These are phyloP conservation scores for Pythium periplocum DNA, from an alignment of 352 stramenopile genomes.

Conservation along the genomic window DNA sequence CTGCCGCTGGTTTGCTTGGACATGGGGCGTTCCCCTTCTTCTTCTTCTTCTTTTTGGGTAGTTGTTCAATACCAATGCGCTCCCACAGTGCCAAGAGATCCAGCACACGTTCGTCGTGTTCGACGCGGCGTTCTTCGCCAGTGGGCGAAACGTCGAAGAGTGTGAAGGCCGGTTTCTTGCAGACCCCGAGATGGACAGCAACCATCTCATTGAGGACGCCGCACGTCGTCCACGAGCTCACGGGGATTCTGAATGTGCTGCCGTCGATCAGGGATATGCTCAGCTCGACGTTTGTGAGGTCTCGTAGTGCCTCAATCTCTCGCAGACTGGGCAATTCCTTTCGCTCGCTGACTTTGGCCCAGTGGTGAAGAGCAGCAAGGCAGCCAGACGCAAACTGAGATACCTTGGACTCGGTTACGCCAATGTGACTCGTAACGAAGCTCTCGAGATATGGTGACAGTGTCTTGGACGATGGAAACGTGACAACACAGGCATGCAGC, in stretches of 20 bases:
- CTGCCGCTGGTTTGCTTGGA: not conserved
- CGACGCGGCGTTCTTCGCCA: slow-evolving; percentile 49
- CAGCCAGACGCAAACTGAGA: slow-evolving; percentile 36
- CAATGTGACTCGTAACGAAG: slow-evolving; percentile 42
- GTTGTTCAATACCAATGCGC: slow-evolving; percentile 38
- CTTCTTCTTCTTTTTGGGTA: slow-evolving; percentile 31
- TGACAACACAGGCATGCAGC: slow-evolving; percentile 55
- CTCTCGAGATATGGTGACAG: slow-evolving; percentile 49
- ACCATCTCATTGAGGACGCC: slow-evolving; percentile 35
- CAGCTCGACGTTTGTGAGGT: slow-evolving; percentile 37
- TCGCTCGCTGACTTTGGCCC: slow-evolving; percentile 29
- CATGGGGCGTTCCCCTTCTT: slow-evolving; percentile 11
- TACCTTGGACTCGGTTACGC: slow-evolving; percentile 20
- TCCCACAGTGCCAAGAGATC: slow-evolving; percentile 77
- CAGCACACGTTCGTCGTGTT: slow-evolving; percentile 60
- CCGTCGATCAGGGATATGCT: slow-evolving; percentile 44
- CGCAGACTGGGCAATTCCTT: slow-evolving; percentile 53
- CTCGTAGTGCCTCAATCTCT: slow-evolving; percentile 52
- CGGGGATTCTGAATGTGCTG: slow-evolving; percentile 26
- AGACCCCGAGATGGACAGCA: slow-evolving; percentile 34
- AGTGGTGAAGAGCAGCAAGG: slow-evolving; percentile 30
- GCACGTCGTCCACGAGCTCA: slow-evolving; percentile 61
- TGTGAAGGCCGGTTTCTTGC: slow-evolving; percentile 39
- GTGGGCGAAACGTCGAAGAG: slow-evolving; percentile 52
- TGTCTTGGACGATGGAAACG: slow-evolving; percentile 41